These are phyloP conservation scores for Trametes hirsuta DNA, from an alignment of 1,284 basidiomycete genomes.

Conservation along the genomic window DNA sequence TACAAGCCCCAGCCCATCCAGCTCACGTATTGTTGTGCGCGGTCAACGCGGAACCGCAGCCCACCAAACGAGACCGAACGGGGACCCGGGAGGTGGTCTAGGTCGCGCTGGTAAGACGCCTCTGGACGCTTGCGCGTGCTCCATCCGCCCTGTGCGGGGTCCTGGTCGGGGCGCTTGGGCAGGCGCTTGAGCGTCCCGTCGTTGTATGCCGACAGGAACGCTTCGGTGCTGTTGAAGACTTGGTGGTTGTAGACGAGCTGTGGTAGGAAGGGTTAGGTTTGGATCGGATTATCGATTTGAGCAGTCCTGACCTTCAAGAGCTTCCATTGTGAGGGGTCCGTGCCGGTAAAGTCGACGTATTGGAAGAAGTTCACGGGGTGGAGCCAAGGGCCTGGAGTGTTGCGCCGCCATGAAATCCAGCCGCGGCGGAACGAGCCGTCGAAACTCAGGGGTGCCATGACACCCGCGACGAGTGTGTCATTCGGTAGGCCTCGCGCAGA, in stretches of 20 bases:
- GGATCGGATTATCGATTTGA: not conserved
- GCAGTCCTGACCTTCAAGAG: constrained; percentile 44
- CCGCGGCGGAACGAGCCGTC: constrained; percentile 61
- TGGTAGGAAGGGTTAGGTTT: not conserved
- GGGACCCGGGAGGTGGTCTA: constrained; percentile 66
- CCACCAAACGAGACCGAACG: constrained; percentile 62
- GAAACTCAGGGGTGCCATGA: constrained; percentile 55
- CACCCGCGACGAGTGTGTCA: constrained; percentile 50
- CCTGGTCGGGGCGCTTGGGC: constrained; percentile 37
- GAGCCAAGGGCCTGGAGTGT: constrained; percentile 53
- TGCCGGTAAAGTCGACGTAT: constrained; percentile 61
- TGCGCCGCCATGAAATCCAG: constrained; percentile 54
- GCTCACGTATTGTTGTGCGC: constrained; percentile 53
- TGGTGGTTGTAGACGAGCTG: constrained; percentile 64
- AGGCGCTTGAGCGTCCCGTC: constrained; percentile 54
- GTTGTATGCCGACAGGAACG: constrained; percentile 55
- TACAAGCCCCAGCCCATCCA: constrained; percentile 72
- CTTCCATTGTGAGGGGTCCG: constrained; percentile 55
- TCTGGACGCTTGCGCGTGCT: constrained; percentile 46
- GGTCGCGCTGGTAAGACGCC: constrained; percentile 45
- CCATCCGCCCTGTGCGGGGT: constrained; percentile 42
- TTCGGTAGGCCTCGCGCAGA: constrained; percentile 42
- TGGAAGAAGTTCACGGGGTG: constrained; percentile 59
- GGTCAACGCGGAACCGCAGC: constrained; percentile 59
- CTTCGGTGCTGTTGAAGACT: constrained; percentile 48